Percentiles rank a stretch among this genome's conserved stretches.
Evolutionary conservation across 2,329 filamentous ascomycete genomes (phyloP).

Genomic region (Diaporthe sp.): DNA sequence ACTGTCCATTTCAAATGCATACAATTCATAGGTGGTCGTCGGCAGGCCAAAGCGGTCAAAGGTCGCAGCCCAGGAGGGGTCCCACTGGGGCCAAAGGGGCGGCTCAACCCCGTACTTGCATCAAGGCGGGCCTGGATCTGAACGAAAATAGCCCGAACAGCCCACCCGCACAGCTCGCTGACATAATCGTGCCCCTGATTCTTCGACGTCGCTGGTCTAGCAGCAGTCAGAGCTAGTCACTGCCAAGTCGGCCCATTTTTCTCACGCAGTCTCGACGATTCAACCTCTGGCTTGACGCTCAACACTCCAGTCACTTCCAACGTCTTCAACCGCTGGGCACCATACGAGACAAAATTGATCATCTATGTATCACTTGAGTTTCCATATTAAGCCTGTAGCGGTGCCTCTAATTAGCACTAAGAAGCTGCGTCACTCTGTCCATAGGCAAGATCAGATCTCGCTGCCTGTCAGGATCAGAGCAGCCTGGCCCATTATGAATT

Average conservation of each 20-base stretch:
- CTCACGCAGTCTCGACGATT: neutral
- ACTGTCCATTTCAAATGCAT: neutral
- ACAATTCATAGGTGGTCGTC: neutral
- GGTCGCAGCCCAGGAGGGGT: neutral
- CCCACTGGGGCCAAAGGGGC: slow-evolving; percentile 11
- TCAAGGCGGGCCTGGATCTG: neutral
- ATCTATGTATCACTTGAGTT: neutral
- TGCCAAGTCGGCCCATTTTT: neutral
- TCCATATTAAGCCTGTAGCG: neutral
- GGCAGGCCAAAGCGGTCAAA: slow-evolving; percentile 18
- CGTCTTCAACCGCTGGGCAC: no score
- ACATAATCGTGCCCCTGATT: slow-evolving; percentile 15
- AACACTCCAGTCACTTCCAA: neutral
- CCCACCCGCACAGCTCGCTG: neutral
- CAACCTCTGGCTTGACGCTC: neutral
- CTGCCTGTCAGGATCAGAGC: no score
- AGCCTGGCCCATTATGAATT: no score
- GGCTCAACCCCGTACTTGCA: slow-evolving; percentile 14
- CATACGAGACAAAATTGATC: neutral
- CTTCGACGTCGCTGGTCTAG: neutral
- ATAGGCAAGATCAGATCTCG: no score
- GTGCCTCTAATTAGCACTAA: neutral
- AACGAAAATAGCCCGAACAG: slow-evolving; percentile 1
- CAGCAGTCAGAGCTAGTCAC: neutral
- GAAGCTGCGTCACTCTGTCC: neutral